Evolutionary conservation across 129 eudicot genomes (phyloP), one percentile per base, ranked within the genome.

Genomic region (Flaveria brownii): DNA sequence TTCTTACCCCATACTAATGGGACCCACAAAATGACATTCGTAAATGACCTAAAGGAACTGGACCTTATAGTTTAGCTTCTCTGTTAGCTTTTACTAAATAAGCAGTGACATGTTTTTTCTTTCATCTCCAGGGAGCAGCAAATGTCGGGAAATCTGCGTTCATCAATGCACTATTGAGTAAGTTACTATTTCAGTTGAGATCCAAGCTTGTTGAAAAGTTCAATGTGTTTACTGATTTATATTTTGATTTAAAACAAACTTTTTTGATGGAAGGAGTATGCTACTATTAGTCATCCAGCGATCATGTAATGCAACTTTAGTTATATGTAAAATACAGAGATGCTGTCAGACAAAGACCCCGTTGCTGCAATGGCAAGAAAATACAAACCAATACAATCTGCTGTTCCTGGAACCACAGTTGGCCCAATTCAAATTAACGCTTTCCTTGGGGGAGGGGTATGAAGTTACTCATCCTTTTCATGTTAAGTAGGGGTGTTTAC

Each of bases 111-210:
- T 36, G 64, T 30, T 22, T 59, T 78, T 82, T 75, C 56, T 71
- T 80, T 57, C 81, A 73, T 52, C 55, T 82, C 63, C 84, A 94
- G 99, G 99, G 99, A 56, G 88, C 97, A 23, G 99, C 99, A 54
- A 94, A 94, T 85, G 99, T 94, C 46, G 99, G 99, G 60, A 94
- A 94, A 84, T 94, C 99, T 15, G 99, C 99, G 46, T 94, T 94
- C 80, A 94, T 94, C 77, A 94, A 87, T 84, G 99, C 99, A 10
- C 16, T 85, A 64, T 77, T 94, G 74, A 94, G 99, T 94, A 94
- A 86, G 99, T 77, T 55, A 68, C 12, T 72, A 17, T 61, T 18
- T 54, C 16, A 26, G 57, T 74, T 47, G 16, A 77, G 57, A 74
- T 76, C 78, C 12, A 22, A 42, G 20, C 59, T 50, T 51, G 68